Evolutionary conservation across 164 flowering plant species (phyloP).

Genomic region (Berberis vulgaris): DNA sequence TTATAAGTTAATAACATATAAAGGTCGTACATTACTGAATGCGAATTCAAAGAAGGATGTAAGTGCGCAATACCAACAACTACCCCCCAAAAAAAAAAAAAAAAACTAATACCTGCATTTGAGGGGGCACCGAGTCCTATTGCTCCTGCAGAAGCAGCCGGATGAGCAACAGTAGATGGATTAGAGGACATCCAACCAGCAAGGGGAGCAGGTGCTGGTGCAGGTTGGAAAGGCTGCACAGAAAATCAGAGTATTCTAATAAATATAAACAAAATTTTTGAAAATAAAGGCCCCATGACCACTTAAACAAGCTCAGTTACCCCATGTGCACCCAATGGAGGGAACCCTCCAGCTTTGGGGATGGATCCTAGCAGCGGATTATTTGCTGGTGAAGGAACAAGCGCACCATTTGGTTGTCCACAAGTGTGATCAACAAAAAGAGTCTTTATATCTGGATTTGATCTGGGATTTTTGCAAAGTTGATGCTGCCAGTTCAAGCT

Average conservation of each 20-base stretch:
- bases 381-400: conserved; percentile 34
- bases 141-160: conserved; percentile 26
- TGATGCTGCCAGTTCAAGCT: conserved; percentile 63
- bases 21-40: no score
- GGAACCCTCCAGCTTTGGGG: conserved; percentile 31
- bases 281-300: no score
- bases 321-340: conserved; percentile 33
- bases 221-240: conserved; percentile 35
- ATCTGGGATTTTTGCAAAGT: conserved; percentile 39
- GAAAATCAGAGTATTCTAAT: conserved; percentile 1
- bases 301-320: conserved; percentile 14
- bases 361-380: conserved; percentile 29
- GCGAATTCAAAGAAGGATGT: no score
- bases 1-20: no score
- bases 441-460: conserved; percentile 20
- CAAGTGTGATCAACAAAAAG: conserved; percentile 48
- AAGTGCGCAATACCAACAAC: no score
- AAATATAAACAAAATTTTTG: conserved; percentile 1
- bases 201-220: conserved; percentile 27
- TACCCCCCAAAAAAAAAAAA: no score
- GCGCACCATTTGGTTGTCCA: conserved; percentile 40
- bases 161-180: conserved; percentile 27
- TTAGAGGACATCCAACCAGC: conserved; percentile 31
- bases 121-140: conserved; percentile 21
- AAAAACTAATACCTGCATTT: conserved; percentile 30